These are phyloP conservation scores for Fraxinus sp. DNA, from an alignment of 305 asterid species.

Conservation along the genomic window DNA sequence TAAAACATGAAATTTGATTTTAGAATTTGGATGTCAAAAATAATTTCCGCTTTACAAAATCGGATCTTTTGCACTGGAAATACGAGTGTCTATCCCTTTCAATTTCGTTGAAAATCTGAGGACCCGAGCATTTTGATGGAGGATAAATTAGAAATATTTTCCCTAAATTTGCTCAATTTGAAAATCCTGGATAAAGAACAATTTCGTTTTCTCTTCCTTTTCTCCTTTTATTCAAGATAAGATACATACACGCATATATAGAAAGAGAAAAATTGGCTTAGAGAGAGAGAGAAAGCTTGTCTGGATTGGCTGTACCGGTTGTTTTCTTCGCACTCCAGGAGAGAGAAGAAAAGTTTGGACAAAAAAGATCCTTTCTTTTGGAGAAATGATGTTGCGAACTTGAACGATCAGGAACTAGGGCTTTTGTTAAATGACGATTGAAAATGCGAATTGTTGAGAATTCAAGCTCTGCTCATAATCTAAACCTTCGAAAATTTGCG, in stretches of 20 bases:
- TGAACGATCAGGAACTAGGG: constrained; percentile 14
- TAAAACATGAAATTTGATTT: no score
- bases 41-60: not conserved
- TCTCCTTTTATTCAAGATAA: not conserved
- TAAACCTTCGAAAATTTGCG: constrained; percentile 44
- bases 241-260: not conserved
- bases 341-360: not conserved
- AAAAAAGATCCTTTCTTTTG: not conserved
- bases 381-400: constrained; percentile 22
- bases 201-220: not conserved
- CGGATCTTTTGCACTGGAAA: not conserved
- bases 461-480: constrained; percentile 59
- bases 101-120: not conserved
- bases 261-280: not conserved
- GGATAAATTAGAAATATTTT: not conserved
- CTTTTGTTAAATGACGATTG: constrained; percentile 27
- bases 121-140: not conserved
- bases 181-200: not conserved
- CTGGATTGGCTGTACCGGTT: not conserved
- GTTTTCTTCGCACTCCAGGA: not conserved
- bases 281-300: not conserved
- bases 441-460: constrained; percentile 49
- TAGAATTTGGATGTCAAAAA: no score
- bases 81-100: not conserved
- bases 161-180: not conserved